phyloP scores from a whole-genome alignment of 768 basidiomycete genomes.

The Rhodocollybia butyracea region DNA sequence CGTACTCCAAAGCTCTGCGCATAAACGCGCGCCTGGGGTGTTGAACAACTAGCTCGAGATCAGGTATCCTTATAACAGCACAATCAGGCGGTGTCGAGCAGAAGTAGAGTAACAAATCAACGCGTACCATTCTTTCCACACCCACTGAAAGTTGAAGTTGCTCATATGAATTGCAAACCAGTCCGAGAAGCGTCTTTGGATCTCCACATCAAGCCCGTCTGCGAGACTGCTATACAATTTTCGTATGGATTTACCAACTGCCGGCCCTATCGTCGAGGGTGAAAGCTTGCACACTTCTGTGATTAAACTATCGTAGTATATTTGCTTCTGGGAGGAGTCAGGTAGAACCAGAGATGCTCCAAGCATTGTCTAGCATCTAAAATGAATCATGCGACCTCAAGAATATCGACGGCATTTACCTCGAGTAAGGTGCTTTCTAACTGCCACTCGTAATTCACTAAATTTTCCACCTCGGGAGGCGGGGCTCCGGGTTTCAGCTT shows the following conservation, averaged over 20 bases:
- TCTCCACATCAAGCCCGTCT: slow-evolving; percentile 84
- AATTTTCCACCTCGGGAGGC: slow-evolving; percentile 45
- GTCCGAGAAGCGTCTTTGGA: slow-evolving; percentile 78
- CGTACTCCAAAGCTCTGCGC: slow-evolving; percentile 81
- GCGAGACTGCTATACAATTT: slow-evolving; percentile 78
- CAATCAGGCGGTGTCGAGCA: not conserved
- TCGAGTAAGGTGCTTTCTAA: slow-evolving; percentile 88
- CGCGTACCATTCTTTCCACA: slow-evolving; percentile 96
- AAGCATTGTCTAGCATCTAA: slow-evolving; percentile 57
- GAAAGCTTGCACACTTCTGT: slow-evolving; percentile 95
- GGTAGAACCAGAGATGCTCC: slow-evolving; percentile 76
- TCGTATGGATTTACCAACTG: slow-evolving; percentile 93
- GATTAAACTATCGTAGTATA: slow-evolving; percentile 87
- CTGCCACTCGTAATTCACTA: slow-evolving; percentile 74
- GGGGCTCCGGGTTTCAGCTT: slow-evolving; percentile 65
- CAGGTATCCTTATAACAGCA: slow-evolving; percentile 78
- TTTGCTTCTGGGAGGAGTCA: slow-evolving; percentile 66
- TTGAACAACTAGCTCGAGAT: slow-evolving; percentile 65
- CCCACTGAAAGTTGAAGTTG: slow-evolving; percentile 97
- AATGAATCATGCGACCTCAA: slow-evolving; percentile 1
- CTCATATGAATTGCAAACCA: slow-evolving; percentile 98
- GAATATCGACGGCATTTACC: slow-evolving; percentile 34
- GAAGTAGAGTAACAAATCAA: not conserved
- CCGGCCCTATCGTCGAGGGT: slow-evolving; percentile 89
- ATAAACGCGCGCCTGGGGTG: slow-evolving; percentile 91